A percentile compares a stretch with the other conserved stretches of the same genome.
These are phyloP conservation scores for Boletus barrowsii DNA, from an alignment of 768 basidiomycete species.

Conservation along the genomic window DNA sequence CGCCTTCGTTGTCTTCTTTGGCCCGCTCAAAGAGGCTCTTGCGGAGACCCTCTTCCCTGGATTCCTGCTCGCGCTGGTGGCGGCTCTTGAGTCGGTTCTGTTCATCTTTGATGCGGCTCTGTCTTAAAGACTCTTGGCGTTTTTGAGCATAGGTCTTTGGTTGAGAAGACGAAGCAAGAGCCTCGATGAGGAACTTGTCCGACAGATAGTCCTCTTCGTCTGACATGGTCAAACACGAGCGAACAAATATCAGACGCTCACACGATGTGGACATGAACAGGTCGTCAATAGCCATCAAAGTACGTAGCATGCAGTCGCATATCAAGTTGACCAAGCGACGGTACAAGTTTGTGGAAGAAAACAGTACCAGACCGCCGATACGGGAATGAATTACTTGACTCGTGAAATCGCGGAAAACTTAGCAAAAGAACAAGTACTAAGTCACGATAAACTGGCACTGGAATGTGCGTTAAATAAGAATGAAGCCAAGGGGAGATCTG, in stretches of 20 bases:
- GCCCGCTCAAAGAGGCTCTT: slow-evolving; percentile 81
- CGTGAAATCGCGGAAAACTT: slow-evolving; percentile 37
- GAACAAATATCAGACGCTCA: slow-evolving; percentile 22
- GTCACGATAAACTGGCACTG: slow-evolving; percentile 27
- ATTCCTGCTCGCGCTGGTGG: slow-evolving; percentile 64
- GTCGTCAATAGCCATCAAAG: slow-evolving; percentile 30
- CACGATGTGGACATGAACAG: slow-evolving; percentile 15
- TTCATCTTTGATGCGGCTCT: slow-evolving; percentile 61
- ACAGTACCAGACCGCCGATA: slow-evolving; percentile 46
- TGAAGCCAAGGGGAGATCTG: slow-evolving; percentile 27
- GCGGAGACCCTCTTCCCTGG: slow-evolving; percentile 73
- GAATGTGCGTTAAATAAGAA: slow-evolving; percentile 26
- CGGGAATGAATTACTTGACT: slow-evolving; percentile 29
- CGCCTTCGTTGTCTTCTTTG: slow-evolving; percentile 49
- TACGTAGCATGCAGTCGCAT: slow-evolving; percentile 24
- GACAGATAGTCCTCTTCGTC: slow-evolving; percentile 84
- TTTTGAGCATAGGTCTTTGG: slow-evolving; percentile 68
- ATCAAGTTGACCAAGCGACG: slow-evolving; percentile 28
- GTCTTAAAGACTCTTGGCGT: slow-evolving; percentile 62
- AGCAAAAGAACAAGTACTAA: slow-evolving; percentile 34
- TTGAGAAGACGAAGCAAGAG: slow-evolving; percentile 32
- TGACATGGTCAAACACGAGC: slow-evolving; percentile 45
- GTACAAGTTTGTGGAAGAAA: slow-evolving; percentile 33
- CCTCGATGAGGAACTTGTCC: slow-evolving; percentile 70
- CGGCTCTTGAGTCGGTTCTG: slow-evolving; percentile 62